Evolutionary conservation across 371 early-diverging fungal genomes (phyloP).

Genomic region (Rhizopus sp.): DNA sequence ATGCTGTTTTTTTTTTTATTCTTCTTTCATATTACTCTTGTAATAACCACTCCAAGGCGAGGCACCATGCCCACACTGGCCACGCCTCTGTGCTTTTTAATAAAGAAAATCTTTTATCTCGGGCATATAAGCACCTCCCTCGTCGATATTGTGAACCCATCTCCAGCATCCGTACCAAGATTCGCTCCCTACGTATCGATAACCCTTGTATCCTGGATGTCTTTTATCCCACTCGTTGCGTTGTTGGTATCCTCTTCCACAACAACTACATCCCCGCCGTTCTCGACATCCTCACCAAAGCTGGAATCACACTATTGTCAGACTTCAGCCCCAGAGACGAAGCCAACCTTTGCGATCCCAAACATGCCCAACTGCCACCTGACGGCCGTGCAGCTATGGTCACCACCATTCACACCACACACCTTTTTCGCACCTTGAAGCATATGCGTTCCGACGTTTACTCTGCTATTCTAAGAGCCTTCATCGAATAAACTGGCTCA

Average conservation of each 20-base stretch:
- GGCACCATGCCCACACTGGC: neutral
- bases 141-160: neutral
- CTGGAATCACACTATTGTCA: neutral
- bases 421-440: neutral
- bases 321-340: neutral
- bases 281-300: neutral
- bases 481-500: neutral
- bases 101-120: conserved; percentile 4
- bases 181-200: neutral
- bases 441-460: neutral
- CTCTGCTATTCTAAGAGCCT: neutral
- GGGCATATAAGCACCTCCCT: neutral
- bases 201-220: neutral
- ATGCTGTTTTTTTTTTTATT: neutral
- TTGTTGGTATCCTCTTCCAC: neutral
- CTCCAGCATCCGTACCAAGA: neutral
- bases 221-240: neutral
- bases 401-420: neutral
- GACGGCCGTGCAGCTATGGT: neutral
- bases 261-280: neutral
- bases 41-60: neutral
- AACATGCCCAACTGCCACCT: neutral
- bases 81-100: conserved; percentile 5
- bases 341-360: neutral
- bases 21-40: too few relatives aligned